These are phyloP conservation scores for Pichia nakasei DNA, from an alignment of 805 yeast species.

Conservation along the genomic window DNA sequence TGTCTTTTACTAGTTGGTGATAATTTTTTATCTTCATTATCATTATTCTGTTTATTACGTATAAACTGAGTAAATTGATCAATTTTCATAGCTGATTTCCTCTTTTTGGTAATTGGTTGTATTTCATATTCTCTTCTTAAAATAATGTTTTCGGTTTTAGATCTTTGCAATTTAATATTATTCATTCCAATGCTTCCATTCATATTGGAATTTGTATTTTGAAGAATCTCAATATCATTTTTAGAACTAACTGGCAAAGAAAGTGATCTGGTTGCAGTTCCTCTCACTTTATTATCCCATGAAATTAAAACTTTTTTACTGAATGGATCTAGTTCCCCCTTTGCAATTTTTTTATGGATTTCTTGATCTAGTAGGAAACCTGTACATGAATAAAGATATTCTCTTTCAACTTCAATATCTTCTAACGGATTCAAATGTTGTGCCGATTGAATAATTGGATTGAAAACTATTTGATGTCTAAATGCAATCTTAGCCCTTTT, in stretches of 20 bases:
- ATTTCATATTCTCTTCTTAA: not conserved
- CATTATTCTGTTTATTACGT: not conserved
- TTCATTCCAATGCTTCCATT: too few relatives aligned
- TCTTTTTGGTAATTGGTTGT: conserved; percentile 4
- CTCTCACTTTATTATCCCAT: conserved; percentile 33
- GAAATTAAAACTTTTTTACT: conserved; percentile 38
- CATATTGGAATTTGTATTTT: too few relatives aligned
- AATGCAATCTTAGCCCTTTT: conserved; percentile 69
- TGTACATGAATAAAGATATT: conserved; percentile 31
- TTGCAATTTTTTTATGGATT: conserved; percentile 48
- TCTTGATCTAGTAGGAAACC: conserved; percentile 37
- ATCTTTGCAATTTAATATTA: not conserved
- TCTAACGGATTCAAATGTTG: conserved; percentile 54
- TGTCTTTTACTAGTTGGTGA: conserved; percentile 23
- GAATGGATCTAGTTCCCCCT: conserved; percentile 62
- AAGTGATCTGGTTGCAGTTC: conserved; percentile 1
- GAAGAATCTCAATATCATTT: not conserved
- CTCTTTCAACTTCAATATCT: conserved; percentile 22
- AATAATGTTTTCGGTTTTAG: conserved; percentile 1
- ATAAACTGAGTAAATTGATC: conserved; percentile 16
- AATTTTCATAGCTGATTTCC: conserved; percentile 16
- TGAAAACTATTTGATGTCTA: conserved; percentile 75
- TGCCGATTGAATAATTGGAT: conserved; percentile 45
- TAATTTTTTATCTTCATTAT: not conserved
- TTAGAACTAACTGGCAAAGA: conserved; percentile 1